Evolutionary conservation across 2,329 filamentous ascomycete genomes (phyloP), one percentile per base, ranked within the genome.

Genomic region (Trichoderma lentiforme): DNA sequence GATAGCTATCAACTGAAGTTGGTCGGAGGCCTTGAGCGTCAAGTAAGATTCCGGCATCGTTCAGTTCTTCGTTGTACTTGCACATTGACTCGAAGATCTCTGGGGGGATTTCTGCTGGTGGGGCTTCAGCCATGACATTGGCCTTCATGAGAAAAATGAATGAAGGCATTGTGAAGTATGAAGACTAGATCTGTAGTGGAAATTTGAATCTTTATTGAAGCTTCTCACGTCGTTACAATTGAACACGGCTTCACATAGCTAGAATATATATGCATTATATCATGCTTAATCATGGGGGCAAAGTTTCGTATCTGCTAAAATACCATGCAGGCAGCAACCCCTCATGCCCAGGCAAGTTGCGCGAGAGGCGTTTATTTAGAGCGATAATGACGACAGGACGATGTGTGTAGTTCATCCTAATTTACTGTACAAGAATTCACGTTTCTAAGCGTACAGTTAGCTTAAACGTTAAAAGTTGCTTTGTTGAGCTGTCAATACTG

Each of bases 61-160:
- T 73, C 58, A 79, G 73, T 15, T 77, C 71, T 43, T 80, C 75
- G 62, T 80, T 80, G 64, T 77, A 79, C 9, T 65, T 73, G 53
- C 72, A 70, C 76, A 80, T 79, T 18, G 74, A 69, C 28, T 76
- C 74, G 39, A 79, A 76, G 0, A 73, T 71, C 21, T 79, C 74
- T 58, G 71, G 32, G n/a, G 74, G 66, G 7, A 75, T 58, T 6
- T 73, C 64, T 14, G 62, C 30, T 2, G 62, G 57, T 11, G 73
- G 71, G 0, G 71, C 70, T 63, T 80, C 79, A 43, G 77, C 71
- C 43, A 75, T 73, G 14, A 73, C 34, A 15, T 76, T 75, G 51
- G 78, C 75, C 63, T 79, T 79, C 76, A 80, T 76, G 69, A 79
- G 76, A 39, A 79, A 74, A 68, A 79, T 79, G 61, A 75, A 80